Evolutionary conservation across 768 basidiomycete genomes (phyloP).

Genomic region (Boletus tylopilopsis): DNA sequence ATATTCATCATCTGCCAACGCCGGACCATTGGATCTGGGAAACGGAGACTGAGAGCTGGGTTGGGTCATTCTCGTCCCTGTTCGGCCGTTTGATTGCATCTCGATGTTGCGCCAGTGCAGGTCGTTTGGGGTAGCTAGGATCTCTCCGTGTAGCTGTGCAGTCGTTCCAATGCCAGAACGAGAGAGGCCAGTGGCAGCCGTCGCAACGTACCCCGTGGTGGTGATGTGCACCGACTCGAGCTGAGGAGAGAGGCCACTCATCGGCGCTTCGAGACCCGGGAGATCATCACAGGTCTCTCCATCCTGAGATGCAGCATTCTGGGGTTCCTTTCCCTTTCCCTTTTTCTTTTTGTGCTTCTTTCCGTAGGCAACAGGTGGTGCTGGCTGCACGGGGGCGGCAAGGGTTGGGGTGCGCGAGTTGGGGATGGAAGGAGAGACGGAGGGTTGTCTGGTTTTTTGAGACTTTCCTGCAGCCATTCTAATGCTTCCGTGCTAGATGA

Average conservation of each 20-base stretch:
- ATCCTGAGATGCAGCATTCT: constrained; percentile 3
- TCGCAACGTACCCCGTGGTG: constrained; percentile 42
- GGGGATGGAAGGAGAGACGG: constrained; percentile 2
- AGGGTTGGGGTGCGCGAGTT: constrained; percentile 7
- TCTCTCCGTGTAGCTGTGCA: constrained; percentile 50
- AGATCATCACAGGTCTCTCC: constrained; percentile 24
- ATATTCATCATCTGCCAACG: constrained; percentile 55
- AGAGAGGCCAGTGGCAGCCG: constrained; percentile 32
- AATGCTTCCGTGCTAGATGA: constrained; percentile 15
- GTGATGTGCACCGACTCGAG: constrained; percentile 47
- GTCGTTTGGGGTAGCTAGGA: constrained; percentile 59
- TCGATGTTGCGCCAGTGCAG: constrained; percentile 46
- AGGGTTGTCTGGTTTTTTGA: constrained; percentile 24
- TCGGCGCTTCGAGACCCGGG: constrained; percentile 24
- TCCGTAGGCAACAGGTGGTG: constrained; percentile 6
- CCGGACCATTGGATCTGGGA: constrained; percentile 15
- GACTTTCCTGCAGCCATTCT: constrained; percentile 31
- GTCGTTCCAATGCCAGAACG: constrained; percentile 31
- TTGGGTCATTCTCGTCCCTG: constrained; percentile 24
- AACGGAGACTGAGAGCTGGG: constrained; percentile 15
- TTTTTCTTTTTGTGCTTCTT: constrained; percentile 49
- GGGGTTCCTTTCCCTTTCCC: constrained; percentile 35
- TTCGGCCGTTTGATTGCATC: constrained; percentile 24
- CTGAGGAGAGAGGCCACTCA: constrained; percentile 41
- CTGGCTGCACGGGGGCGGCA: constrained; percentile 6